These are phyloP conservation scores for Solidago caesia DNA, from an alignment of 129 eudicot species.

Conservation along the genomic window DNA sequence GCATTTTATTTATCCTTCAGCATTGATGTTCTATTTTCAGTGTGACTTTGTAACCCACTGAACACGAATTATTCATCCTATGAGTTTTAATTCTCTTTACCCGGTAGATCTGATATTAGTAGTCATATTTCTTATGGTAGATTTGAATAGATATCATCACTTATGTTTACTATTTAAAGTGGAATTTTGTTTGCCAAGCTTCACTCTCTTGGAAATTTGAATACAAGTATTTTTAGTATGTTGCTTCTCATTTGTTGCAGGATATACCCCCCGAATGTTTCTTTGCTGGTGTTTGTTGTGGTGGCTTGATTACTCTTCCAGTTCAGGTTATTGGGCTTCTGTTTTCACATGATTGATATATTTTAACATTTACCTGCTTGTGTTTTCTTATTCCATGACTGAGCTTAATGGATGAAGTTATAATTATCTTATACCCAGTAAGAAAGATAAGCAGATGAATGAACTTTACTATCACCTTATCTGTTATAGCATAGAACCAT, in stretches of 20 bases:
- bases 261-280: slow-evolving; percentile 83
- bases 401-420: slow-evolving; percentile 1
- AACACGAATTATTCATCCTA: slow-evolving; percentile 1
- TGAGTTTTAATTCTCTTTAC: not conserved
- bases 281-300: slow-evolving; percentile 96
- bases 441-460: not conserved
- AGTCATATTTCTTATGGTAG: not conserved
- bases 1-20: not conserved
- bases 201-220: slow-evolving; percentile 3
- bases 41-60: not conserved
- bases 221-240: not conserved
- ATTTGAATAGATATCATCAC: slow-evolving; percentile 6
- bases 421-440: not conserved
- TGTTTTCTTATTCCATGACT: not conserved
- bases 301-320: slow-evolving; percentile 87
- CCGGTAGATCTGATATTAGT: not conserved
- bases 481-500: not conserved
- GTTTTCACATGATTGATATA: slow-evolving; percentile 3
- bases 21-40: not conserved
- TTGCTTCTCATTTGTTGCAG: slow-evolving; percentile 40
- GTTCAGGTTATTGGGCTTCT: slow-evolving; percentile 59
- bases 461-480: not conserved
- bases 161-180: not conserved
- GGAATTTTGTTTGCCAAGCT: not conserved
- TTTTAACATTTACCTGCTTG: slow-evolving; percentile 6